A percentile compares a stretch with the other conserved stretches of the same genome.
phyloP scores from a whole-genome alignment of 352 stramenopile species.

The Pythium brachiatum region DNA sequence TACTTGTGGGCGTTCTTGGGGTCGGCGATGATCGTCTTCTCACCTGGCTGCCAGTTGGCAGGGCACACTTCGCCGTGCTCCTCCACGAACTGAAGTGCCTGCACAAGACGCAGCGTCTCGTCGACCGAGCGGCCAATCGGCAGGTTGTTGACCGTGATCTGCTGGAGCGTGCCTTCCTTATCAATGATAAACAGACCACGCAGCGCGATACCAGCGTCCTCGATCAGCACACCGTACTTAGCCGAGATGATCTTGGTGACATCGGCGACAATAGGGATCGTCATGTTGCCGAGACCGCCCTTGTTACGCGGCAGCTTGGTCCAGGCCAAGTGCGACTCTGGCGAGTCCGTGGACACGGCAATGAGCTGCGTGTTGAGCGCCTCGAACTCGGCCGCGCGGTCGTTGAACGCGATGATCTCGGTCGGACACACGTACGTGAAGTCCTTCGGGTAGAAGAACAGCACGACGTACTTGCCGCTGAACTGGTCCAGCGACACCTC shows the following conservation, averaged over 20 bases:
- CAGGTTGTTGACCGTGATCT: conserved; percentile 92
- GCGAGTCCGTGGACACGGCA: conserved; percentile 87
- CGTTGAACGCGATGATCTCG: conserved; percentile 91
- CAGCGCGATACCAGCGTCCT: conserved; percentile 82
- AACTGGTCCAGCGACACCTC: conserved; percentile 81
- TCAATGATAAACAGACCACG: conserved; percentile 94
- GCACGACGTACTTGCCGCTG: conserved; percentile 86
- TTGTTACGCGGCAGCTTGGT: conserved; percentile 86
- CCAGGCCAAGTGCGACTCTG: conserved; percentile 90
- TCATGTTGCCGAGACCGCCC: conserved; percentile 90
- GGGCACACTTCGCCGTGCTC: conserved; percentile 93
- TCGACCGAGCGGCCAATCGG: conserved; percentile 91
- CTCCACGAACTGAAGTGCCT: conserved; percentile 92
- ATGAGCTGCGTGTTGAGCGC: conserved; percentile 87
- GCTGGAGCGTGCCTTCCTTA: conserved; percentile 79
- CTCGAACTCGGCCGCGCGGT: conserved; percentile 81
- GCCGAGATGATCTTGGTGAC: conserved; percentile 90
- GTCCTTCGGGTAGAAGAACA: conserved; percentile 93
- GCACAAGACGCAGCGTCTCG: conserved; percentile 90
- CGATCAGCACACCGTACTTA: conserved; percentile 90
- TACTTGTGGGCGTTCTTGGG: conserved; percentile 81
- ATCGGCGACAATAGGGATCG: conserved; percentile 92
- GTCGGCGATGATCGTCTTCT: conserved; percentile 88
- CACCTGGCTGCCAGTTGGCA: conserved; percentile 91
- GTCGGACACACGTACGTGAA: conserved; percentile 91